phyloP scores from a whole-genome alignment of 176 grass and related monocot species.

The Neostapfia colusana region DNA sequence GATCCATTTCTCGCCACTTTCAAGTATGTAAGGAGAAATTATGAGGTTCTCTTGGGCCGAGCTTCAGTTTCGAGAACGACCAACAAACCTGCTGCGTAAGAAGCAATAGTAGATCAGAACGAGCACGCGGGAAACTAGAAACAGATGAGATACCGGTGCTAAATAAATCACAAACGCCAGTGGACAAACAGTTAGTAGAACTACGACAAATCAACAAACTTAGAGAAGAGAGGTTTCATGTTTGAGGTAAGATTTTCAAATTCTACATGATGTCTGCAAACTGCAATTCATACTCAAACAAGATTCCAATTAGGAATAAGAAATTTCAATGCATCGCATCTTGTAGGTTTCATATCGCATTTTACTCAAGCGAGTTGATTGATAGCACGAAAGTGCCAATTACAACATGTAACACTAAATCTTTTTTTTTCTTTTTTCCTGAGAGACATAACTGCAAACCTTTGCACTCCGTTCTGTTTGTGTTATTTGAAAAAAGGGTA shows the following conservation, averaged over 20 bases:
- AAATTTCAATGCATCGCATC: neutral
- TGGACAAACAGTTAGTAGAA: neutral
- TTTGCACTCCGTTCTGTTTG: neutral
- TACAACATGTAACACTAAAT: neutral
- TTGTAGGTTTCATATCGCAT: too few species aligned
- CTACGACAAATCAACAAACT: neutral
- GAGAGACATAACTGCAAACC: neutral
- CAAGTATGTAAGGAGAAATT: slow-evolving; percentile 30
- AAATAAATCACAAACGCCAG: neutral
- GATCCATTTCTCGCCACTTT: slow-evolving; percentile 62
- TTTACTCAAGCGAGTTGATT: neutral
- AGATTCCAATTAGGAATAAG: neutral
- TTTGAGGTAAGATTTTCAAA: neutral
- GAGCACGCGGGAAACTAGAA: slow-evolving; percentile 8
- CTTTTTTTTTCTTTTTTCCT: too few species aligned
- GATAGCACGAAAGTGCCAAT: neutral
- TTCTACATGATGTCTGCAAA: neutral
- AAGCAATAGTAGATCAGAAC: slow-evolving; percentile 39
- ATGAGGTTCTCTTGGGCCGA: slow-evolving; percentile 29
- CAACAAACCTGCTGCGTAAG: slow-evolving; percentile 27
- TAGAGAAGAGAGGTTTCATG: neutral
- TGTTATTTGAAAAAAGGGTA: neutral
- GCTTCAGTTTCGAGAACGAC: slow-evolving; percentile 31
- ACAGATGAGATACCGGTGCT: neutral
- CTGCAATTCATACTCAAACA: too few species aligned